Base-by-base conservation (phyloP, 768 basidiomycete genomes). In the Rhodotorula diobovata region DNA sequence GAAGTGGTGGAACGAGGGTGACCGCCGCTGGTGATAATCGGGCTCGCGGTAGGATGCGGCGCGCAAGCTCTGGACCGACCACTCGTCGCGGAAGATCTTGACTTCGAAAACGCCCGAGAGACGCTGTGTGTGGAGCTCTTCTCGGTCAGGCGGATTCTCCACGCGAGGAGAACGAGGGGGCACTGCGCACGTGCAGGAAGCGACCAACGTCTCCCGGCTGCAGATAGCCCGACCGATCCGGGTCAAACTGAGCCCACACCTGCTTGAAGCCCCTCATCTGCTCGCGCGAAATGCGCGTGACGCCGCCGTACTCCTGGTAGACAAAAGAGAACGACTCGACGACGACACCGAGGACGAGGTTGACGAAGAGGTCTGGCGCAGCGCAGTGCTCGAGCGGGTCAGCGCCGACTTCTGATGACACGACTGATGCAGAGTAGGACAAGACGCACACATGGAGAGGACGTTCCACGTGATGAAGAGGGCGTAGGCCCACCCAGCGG, bases 191-290 rank as follows among this genome's bases (percentile, higher is more conserved):
- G 6, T 84, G 83, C 63, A 97, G 89, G 83, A 97, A 96, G 11
- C 84, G 84, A 25, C 88, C 87, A 71, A 95, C 88, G 45, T 84
- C 84, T 37, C 82, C 81, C 3, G 87, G 87, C 70, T 88, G 86
- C 51, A 98, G 83, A 77, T 88, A 87, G 1, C 92, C 91, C 0
- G 89, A 92, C 66, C 88, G 86, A 16, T 86, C 83, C 68, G 89
- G 86, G 34, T 93, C 88, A 78, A 88, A 91, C 78, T 88, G 86
- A 5, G 89, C 88, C 95, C 95, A 98, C 5, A 90, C 85, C 78
- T 92, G 91, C 83, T 98, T 98, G 85, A 93, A 97, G 2, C 87
- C 83, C 45, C 95, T 87, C 87, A 97, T 95, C 79, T 96, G 89
- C 74, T 92, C 90, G 61, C 95, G 85, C 30, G 88, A 90, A 62